A percentile compares a stretch with the other conserved stretches of the same genome.
These are phyloP conservation scores for Starmerella davenportii DNA, from an alignment of 805 yeast species.

Conservation along the genomic window DNA sequence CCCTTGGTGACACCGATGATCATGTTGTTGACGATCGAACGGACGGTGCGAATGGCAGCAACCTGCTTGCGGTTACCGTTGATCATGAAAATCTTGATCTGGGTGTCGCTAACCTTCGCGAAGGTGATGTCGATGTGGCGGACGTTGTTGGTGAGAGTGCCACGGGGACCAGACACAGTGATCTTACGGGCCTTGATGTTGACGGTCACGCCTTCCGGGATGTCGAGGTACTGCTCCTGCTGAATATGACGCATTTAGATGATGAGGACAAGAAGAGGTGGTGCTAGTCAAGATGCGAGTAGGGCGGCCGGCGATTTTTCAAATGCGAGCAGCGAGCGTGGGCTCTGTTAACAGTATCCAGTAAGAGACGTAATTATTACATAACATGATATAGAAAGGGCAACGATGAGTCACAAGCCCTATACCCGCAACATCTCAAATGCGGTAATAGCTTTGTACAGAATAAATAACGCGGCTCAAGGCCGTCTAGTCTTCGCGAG, in stretches of 20 bases:
- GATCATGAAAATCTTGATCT: conserved; percentile 80
- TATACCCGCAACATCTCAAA: too few relatives aligned
- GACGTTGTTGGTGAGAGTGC: conserved; percentile 74
- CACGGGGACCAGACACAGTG: conserved; percentile 96
- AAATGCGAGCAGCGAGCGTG: neutral
- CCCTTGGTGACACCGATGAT: conserved; percentile 98
- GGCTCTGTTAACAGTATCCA: neutral
- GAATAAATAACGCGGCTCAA: too few relatives aligned
- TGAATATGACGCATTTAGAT: conserved; percentile 72
- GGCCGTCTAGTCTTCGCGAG: too few relatives aligned
- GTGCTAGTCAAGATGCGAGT: neutral
- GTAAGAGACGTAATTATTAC: too few relatives aligned
- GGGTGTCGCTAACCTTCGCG: conserved; percentile 48
- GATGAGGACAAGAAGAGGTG: too few relatives aligned
- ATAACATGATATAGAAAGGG: too few relatives aligned
- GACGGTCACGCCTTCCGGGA: conserved; percentile 88
- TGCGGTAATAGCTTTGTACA: too few relatives aligned
- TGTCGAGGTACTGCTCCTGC: conserved; percentile 63
- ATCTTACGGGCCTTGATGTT: conserved; percentile 78
- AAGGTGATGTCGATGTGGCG: conserved; percentile 91
- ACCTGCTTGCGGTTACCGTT: conserved; percentile 99
- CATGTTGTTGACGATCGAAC: conserved; percentile 84
- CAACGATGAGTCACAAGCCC: neutral
- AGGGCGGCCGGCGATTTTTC: neutral
- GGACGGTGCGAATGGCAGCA: conserved; percentile 97